Base-by-base conservation (phyloP, 2,329 filamentous ascomycete genomes). In the Cryphonectria carpinicola region DNA sequence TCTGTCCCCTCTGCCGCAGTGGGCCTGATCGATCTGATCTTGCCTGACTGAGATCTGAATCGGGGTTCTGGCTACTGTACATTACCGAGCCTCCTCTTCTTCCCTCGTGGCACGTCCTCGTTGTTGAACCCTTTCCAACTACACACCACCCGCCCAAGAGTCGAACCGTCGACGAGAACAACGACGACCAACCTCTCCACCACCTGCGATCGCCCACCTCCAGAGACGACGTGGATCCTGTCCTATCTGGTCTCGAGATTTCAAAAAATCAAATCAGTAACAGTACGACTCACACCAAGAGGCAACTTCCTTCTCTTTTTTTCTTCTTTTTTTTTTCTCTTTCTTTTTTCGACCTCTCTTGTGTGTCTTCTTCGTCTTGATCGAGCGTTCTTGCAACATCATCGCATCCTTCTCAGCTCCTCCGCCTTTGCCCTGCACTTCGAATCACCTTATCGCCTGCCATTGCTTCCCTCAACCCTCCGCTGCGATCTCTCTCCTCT, bases 261-360 rank as follows among this genome's bases (percentile, higher is more conserved):
- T n/a, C 46, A n/a, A n/a, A 46, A 19, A 78, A 78, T 76, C 71
- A 75, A 68, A 71, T 73, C 61, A 60, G 56, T 39, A 64, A 69
- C 69, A 65, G 71, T 72, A 72, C 71, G 69, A 71, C 54, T 46
- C 58, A 63, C 69, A 69, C 61, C 22, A 6, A 69, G 69, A 65
- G 70, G 66, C 70, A 71, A 69, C 70, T 69, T 70, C 67, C 63
- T 71, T 46, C 63, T 52, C 70, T 61, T 73, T 69, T 60, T 73
- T 65, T 66, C 68, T 73, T 63, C 69, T n/a, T 14, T 32, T 52
- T 64, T 63, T 66, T 64, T 71, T 68, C 49, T 70, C 66, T 69
- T 71, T 66, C 72, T 76, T 66, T 73, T 76, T 67, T 74, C 66
- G 69, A 70, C 66, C 63, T 70, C 66, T 72, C 46, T 49, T n/a